A percentile compares a stretch with the other conserved stretches of the same genome.
These are phyloP conservation scores for Scytalidium lignicola DNA, from an alignment of 2,329 filamentous ascomycete species.

Conservation along the genomic window DNA sequence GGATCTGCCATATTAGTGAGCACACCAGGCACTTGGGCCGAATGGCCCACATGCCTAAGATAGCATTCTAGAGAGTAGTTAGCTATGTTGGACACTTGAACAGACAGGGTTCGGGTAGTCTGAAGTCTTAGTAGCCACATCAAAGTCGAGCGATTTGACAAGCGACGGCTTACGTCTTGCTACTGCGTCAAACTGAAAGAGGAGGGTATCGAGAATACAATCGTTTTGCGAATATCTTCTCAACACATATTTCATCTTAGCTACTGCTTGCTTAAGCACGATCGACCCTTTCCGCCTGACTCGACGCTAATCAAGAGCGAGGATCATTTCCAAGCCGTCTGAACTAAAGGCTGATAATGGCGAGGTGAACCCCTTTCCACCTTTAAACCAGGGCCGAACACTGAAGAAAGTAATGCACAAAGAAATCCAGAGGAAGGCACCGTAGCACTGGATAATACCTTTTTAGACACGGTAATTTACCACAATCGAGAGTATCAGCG, in stretches of 20 bases:
- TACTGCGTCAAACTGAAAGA: background rate
- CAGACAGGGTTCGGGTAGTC: background rate
- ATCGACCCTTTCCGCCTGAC: background rate
- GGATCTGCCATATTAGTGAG: background rate
- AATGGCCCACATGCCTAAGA: background rate
- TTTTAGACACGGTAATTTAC: slow-evolving; percentile 53
- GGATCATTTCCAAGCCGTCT: background rate
- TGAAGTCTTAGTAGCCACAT: background rate
- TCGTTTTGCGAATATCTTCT: no score
- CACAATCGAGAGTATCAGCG: slow-evolving; percentile 63
- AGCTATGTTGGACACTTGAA: background rate
- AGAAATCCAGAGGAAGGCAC: slow-evolving; percentile 40
- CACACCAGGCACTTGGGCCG: background rate
- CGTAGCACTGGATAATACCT: slow-evolving; percentile 48
- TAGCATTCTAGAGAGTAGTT: background rate
- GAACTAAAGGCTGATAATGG: slow-evolving; percentile 5
- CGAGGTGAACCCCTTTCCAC: slow-evolving; percentile 4
- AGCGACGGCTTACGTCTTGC: background rate
- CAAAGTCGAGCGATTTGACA: background rate
- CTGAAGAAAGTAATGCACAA: slow-evolving; percentile 1
- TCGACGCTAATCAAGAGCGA: background rate
- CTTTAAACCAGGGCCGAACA: background rate
- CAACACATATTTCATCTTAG: background rate
- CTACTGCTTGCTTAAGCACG: background rate
- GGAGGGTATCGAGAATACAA: background rate